A percentile compares a stretch with the other conserved stretches of the same genome.
phyloP scores from a whole-genome alignment of 805 yeast species.

The Ogataea methylovora region DNA sequence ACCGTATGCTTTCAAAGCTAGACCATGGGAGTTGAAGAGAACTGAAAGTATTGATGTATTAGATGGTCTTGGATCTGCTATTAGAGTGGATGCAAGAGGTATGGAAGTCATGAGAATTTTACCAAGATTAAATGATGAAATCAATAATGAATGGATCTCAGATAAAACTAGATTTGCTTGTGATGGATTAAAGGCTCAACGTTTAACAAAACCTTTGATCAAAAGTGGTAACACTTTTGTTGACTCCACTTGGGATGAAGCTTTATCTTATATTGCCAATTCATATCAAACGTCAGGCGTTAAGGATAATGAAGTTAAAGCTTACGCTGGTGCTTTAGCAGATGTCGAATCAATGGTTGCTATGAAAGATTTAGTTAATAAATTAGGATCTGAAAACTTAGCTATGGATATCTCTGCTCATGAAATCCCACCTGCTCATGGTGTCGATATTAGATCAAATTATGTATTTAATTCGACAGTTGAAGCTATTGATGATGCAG shows the following conservation, averaged over 20 bases:
- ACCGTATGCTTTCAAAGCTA: constrained; percentile 87
- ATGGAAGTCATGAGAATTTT: constrained; percentile 80
- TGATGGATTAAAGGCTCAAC: constrained; percentile 81
- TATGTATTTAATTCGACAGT: constrained; percentile 75
- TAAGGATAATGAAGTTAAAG: constrained; percentile 66
- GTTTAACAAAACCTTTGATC: constrained; percentile 74
- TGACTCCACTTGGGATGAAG: constrained; percentile 84
- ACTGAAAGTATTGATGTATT: constrained; percentile 80
- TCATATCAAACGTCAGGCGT: constrained; percentile 52
- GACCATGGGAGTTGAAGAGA: constrained; percentile 91
- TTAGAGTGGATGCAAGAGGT: constrained; percentile 83
- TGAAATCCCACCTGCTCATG: constrained; percentile 49
- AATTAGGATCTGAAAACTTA: constrained; percentile 73
- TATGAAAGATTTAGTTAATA: constrained; percentile 70
- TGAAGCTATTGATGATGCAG: constrained; percentile 76
- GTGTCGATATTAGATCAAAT: constrained; percentile 70
- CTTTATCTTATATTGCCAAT: constrained; percentile 59
- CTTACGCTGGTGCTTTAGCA: constrained; percentile 71
- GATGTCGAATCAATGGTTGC: constrained; percentile 83
- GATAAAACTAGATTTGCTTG: constrained; percentile 82
- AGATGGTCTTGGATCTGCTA: constrained; percentile 77
- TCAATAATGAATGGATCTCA: constrained; percentile 88
- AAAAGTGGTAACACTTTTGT: constrained; percentile 63
- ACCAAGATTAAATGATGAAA: constrained; percentile 79
- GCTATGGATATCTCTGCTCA: constrained; percentile 63